Conservation (phyloP, 768 basidiomycete species). For the Leucocoprinus birnbaumii region DNA sequence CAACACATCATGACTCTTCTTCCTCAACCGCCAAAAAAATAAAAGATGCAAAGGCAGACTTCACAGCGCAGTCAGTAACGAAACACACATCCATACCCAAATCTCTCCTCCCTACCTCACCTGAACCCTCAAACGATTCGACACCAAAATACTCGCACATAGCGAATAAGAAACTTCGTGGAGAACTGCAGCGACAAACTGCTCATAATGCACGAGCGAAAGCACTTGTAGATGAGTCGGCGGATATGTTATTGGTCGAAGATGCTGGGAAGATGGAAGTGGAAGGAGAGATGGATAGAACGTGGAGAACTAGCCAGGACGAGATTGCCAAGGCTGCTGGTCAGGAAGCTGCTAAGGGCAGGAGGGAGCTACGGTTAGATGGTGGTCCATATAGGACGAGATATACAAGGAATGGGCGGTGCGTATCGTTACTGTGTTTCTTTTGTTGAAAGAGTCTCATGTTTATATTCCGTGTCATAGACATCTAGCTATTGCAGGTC, state of each 20-base stretch:
- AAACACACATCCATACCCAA: slow-evolving; percentile 62
- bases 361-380: slow-evolving; percentile 78
- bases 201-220: slow-evolving; percentile 61
- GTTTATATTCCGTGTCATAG: slow-evolving; percentile 31
- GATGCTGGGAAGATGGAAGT: slow-evolving; percentile 73
- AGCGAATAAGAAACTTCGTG: slow-evolving; percentile 72
- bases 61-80: slow-evolving; percentile 16
- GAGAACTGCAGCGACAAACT: slow-evolving; percentile 61
- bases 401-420: slow-evolving; percentile 93
- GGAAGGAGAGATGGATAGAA: slow-evolving; percentile 80
- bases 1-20: not conserved
- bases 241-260: slow-evolving; percentile 65
- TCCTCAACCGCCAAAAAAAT: not conserved
- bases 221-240: slow-evolving; percentile 56
- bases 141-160: slow-evolving; percentile 57
- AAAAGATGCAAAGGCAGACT: not conserved
- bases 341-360: slow-evolving; percentile 70
- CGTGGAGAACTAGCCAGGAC: slow-evolving; percentile 83
- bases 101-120: slow-evolving; percentile 53
- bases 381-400: slow-evolving; percentile 82
- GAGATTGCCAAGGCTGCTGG: slow-evolving; percentile 71
- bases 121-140: slow-evolving; percentile 28
- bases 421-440: slow-evolving; percentile 5
- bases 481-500: slow-evolving; percentile 84
- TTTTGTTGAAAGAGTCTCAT: not conserved